Conservation (phyloP, 495 filamentous ascomycete species). For the Tuber magnatum region DNA sequence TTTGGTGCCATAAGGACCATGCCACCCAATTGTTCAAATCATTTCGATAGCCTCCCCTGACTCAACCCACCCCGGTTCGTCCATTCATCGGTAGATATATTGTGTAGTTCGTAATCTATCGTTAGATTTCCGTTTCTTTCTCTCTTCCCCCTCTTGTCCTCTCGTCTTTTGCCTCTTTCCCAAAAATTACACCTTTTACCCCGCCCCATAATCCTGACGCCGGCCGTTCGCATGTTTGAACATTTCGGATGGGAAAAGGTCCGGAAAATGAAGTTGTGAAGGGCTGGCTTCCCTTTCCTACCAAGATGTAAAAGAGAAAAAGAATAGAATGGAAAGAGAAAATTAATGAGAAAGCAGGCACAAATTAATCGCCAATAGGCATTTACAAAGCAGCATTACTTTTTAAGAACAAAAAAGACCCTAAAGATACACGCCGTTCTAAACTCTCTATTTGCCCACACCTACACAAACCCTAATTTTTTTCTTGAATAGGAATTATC, state of each 20-base stretch:
- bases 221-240: not conserved
- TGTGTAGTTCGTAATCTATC: not conserved
- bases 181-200: slow-evolving; percentile 37
- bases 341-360: slow-evolving; percentile 18
- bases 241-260: slow-evolving; percentile 9
- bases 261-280: slow-evolving; percentile 26
- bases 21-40: not conserved
- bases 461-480: slow-evolving; percentile 31
- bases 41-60: not conserved
- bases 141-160: not conserved
- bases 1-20: not conserved
- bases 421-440: slow-evolving; percentile 35
- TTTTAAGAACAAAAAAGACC: slow-evolving; percentile 17
- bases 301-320: slow-evolving; percentile 23
- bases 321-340: slow-evolving; percentile 18
- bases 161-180: not conserved
- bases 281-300: slow-evolving; percentile 11
- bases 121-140: not conserved
- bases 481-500: slow-evolving; percentile 10
- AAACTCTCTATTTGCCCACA: slow-evolving; percentile 36
- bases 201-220: slow-evolving; percentile 38
- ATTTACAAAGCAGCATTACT: slow-evolving; percentile 37
- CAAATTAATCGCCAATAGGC: slow-evolving; percentile 30
- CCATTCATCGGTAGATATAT: not conserved
- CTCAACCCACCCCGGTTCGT: not conserved